Base-by-base conservation (phyloP, 176 grass and related monocot species). In the Canna indica region DNA sequence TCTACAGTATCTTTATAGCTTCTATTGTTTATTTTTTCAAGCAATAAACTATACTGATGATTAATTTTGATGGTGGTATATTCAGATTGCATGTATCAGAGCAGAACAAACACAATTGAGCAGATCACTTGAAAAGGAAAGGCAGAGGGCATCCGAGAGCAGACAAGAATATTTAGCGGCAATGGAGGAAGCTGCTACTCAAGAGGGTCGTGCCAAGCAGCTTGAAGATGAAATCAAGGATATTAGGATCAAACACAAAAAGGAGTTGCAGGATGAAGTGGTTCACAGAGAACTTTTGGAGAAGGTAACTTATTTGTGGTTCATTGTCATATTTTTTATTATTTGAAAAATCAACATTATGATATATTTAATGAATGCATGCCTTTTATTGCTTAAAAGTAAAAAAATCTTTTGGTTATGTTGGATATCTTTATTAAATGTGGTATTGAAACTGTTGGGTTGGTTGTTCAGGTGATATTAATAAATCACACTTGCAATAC, bases 101-200 rank as follows among this genome's bases (percentile, higher is more conserved):
- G 90, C 95, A 82, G 95, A 99, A 79, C 95, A 99, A 78, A 99
- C 95, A 77, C 95, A 99, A 79, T 78, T 99, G 67, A 99, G 84
- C 24, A 80, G 95, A 59, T 99, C 90, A 31, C 95, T 94, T 72
- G 95, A 99, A 80, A 99, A 99, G 73, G 95, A 99, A 77, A 81
- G 95, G 74, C 95, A 99, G 33, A 94, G 95, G 81, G 95, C 95
- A 71, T 99, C 95, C 76, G 95, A 99, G 81, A 94, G 83, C 77
- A 93, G 87, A 79, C 95, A 99, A 78, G 95, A 99, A 74, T 99
- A 90, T 64, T 82, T 99, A 78, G 60, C 80, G 32, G 83, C 81
- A 84, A 90, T 88, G 75, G 95, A 99, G 78, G 95, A 99, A 79
- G 82, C 83, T 7, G 78, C 90, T 59, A 84, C 91, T 36, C 95